Evolutionary conservation across 495 filamentous ascomycete species (phyloP).

Genomic region (Penicillium waksmanii): DNA sequence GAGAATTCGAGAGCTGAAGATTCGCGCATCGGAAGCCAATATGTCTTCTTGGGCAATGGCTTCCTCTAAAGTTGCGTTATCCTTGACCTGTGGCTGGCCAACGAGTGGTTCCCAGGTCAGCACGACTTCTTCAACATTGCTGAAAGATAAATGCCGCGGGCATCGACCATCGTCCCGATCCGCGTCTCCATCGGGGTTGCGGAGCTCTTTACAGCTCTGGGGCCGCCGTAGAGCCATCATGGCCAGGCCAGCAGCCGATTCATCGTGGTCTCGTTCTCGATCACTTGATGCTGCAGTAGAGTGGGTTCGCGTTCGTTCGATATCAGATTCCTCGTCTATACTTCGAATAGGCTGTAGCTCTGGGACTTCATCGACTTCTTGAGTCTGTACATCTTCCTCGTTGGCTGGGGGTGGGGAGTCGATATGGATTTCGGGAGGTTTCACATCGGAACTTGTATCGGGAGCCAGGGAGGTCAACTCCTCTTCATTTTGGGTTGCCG

Average conservation of each 20-base stretch:
- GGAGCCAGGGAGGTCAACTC: constrained; percentile 17
- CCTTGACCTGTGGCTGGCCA: constrained; percentile 36
- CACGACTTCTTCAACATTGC: constrained; percentile 83
- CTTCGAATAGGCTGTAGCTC: constrained; percentile 17
- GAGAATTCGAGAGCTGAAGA: constrained; percentile 58
- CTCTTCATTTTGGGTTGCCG: constrained; percentile 20
- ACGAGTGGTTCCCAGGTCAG: constrained; percentile 66
- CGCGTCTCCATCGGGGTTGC: constrained; percentile 22
- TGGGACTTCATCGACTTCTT: constrained; percentile 19
- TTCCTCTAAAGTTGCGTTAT: constrained; percentile 40
- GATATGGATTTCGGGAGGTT: constrained; percentile 42
- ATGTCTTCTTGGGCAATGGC: constrained; percentile 51
- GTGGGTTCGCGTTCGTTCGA: constrained; percentile 35
- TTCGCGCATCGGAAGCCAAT: constrained; percentile 62
- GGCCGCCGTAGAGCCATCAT: constrained; percentile 47
- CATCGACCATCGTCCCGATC: constrained; percentile 48
- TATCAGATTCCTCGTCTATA: constrained; percentile 36
- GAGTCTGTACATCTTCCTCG: constrained; percentile 23
- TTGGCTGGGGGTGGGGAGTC: constrained; percentile 30
- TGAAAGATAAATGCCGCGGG: constrained; percentile 86
- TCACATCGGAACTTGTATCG: constrained; percentile 23
- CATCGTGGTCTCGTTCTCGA: constrained; percentile 27
- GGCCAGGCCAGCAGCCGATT: constrained; percentile 25
- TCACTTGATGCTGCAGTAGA: constrained; percentile 44
- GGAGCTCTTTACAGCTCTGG: constrained; percentile 47